These are phyloP conservation scores for Conoideocrella luteorostrata DNA, from an alignment of 2,329 filamentous ascomycete genomes.

Conservation along the genomic window DNA sequence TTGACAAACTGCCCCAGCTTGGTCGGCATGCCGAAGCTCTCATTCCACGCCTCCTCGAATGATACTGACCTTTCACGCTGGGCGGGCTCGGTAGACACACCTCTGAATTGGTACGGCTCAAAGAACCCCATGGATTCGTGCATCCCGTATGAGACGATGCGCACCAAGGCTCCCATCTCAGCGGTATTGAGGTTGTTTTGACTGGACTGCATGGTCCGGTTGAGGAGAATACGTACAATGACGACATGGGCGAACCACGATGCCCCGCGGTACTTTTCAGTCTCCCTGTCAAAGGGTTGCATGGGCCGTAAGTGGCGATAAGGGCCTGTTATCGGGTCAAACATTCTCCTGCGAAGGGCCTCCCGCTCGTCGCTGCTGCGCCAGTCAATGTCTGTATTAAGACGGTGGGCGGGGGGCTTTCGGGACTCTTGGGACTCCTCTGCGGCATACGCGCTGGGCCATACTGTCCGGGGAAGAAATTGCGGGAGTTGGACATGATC, in stretches of 20 bases:
- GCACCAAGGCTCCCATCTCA: constrained; percentile 11
- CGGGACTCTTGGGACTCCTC: not conserved
- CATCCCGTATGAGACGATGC: constrained; percentile 16
- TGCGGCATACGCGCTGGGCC: constrained; percentile 6
- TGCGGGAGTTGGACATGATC: constrained; percentile 14
- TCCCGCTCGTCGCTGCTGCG: not conserved
- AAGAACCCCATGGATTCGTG: constrained; percentile 10
- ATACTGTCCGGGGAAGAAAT: constrained; percentile 12
- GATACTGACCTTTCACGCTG: not conserved
- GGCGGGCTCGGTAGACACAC: not conserved
- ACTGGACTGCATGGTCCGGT: constrained; percentile 3
- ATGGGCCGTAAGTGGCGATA: constrained; percentile 13
- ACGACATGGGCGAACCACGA: constrained; percentile 13
- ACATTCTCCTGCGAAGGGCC: not conserved
- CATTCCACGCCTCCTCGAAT: constrained; percentile 5
- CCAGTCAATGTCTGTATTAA: constrained; percentile 4
- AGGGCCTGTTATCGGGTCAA: not conserved
- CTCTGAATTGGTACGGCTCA: constrained; percentile 7
- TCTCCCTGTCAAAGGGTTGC: constrained; percentile 11
- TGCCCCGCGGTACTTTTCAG: not conserved
- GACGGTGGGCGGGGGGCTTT: too few species aligned
- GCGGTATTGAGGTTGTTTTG: not conserved
- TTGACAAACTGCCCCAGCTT: constrained; percentile 5
- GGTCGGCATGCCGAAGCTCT: constrained; percentile 6
- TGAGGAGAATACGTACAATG: constrained; percentile 11